These are phyloP conservation scores for Ganoderma sinense DNA, from an alignment of 1,284 basidiomycete genomes.

Conservation along the genomic window DNA sequence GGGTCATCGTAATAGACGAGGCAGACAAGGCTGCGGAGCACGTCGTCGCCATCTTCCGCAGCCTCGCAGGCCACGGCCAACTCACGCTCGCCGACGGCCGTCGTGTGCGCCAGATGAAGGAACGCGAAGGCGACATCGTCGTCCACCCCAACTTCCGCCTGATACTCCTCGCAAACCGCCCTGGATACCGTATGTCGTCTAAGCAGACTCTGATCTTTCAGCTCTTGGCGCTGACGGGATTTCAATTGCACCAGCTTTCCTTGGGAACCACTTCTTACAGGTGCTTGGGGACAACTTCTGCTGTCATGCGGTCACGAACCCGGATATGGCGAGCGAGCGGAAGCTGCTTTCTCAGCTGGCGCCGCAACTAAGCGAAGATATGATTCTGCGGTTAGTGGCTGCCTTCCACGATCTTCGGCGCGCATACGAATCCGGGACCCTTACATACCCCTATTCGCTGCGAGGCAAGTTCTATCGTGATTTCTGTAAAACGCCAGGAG, in stretches of 20 bases:
- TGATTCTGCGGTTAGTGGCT: constrained; percentile 62
- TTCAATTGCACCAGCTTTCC: constrained; percentile 56
- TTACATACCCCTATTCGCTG: constrained; percentile 72
- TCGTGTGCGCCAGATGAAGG: constrained; percentile 53
- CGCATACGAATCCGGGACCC: constrained; percentile 60
- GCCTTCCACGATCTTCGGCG: constrained; percentile 68
- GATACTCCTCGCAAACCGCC: constrained; percentile 69
- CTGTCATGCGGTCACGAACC: constrained; percentile 69
- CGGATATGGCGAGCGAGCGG: constrained; percentile 66
- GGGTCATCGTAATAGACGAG: constrained; percentile 71
- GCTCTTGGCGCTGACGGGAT: neutral
- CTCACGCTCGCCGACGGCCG: constrained; percentile 68
- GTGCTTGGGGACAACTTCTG: constrained; percentile 75
- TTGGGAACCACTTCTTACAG: constrained; percentile 75
- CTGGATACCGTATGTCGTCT: constrained; percentile 71
- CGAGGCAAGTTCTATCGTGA: constrained; percentile 50
- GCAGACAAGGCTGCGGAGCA: constrained; percentile 77
- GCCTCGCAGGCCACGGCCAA: constrained; percentile 68
- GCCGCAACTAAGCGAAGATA: constrained; percentile 61
- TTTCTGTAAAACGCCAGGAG: neutral
- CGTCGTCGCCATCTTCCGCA: constrained; percentile 73
- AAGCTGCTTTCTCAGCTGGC: constrained; percentile 66
- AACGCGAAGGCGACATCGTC: constrained; percentile 60
- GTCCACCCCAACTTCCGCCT: constrained; percentile 71
- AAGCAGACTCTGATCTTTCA: neutral